These are phyloP conservation scores for Polyplosphaeria fusca DNA, from an alignment of 495 filamentous ascomycete genomes.

Conservation along the genomic window DNA sequence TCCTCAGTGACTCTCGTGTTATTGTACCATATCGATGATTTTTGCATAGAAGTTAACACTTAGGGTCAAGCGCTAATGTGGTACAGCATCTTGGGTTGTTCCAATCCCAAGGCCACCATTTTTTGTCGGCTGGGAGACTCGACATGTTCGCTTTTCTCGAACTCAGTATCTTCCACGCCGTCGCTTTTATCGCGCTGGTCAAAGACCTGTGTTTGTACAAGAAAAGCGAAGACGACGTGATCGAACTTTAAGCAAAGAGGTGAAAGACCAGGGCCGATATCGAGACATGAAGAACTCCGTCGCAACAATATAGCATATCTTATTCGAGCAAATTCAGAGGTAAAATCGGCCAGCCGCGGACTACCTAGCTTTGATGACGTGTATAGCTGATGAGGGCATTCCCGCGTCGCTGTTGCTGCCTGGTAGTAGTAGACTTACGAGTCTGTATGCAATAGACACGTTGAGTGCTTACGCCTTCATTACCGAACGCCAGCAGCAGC, in stretches of 20 bases:
- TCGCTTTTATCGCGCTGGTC: conserved; percentile 34
- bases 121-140: conserved; percentile 9
- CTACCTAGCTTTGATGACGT: conserved; percentile 21
- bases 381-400: conserved; percentile 12
- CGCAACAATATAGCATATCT: conserved; percentile 23
- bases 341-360: conserved; percentile 16
- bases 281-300: conserved; percentile 7
- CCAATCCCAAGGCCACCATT: too few species aligned
- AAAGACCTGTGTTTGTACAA: conserved; percentile 23
- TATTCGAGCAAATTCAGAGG: conserved; percentile 16
- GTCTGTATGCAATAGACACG: conserved; percentile 13
- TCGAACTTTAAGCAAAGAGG: conserved; percentile 13
- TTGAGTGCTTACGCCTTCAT: conserved; percentile 14
- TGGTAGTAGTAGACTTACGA: not conserved
- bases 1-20: too few species aligned
- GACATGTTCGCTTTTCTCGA: conserved; percentile 30
- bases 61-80: too few species aligned
- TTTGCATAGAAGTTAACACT: too few species aligned
- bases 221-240: not conserved
- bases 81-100: too few species aligned
- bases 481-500: conserved; percentile 14
- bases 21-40: too few species aligned
- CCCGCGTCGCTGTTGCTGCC: conserved; percentile 16
- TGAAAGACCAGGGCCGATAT: conserved; percentile 32
- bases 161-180: conserved; percentile 36